Conservation (phyloP, 169 alveolate species). For the Plasmodium gallinaceum region DNA sequence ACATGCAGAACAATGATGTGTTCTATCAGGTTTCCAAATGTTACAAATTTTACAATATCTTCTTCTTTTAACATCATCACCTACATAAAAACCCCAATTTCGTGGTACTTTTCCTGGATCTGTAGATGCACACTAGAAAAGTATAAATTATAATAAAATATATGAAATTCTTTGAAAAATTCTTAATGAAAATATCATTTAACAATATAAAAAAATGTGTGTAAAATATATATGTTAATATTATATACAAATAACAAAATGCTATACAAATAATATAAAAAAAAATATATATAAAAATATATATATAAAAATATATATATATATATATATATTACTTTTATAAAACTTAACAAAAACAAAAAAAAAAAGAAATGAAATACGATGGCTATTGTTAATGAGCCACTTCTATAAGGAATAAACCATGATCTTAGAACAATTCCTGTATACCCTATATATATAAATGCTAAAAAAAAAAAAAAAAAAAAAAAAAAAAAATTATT, state of each 20-base stretch:
- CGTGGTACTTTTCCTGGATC: conserved; percentile 97
- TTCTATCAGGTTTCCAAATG: conserved; percentile 98
- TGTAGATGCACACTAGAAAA: conserved; percentile 89
- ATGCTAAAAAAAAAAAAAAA: conserved; percentile 39
- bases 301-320: not conserved
- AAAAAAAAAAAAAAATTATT: not conserved
- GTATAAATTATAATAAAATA: conserved; percentile 17
- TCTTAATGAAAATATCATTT: no score
- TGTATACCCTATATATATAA: conserved; percentile 61
- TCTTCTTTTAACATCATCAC: conserved; percentile 96
- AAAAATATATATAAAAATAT: not conserved
- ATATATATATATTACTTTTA: conserved; percentile 38
- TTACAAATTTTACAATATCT: conserved; percentile 97
- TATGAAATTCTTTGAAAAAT: not conserved
- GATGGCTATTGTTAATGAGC: conserved; percentile 59
- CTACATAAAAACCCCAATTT: conserved; percentile 97
- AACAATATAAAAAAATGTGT: not conserved
- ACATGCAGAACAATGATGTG: conserved; percentile 98
- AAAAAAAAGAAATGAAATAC: conserved; percentile 60
- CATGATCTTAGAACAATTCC: conserved; percentile 64
- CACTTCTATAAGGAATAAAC: conserved; percentile 74
- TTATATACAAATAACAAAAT: no score
- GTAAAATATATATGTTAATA: not conserved
- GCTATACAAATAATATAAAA: no score
- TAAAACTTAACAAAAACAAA: conserved; percentile 64